A percentile compares a stretch with the other conserved stretches of the same genome.
phyloP scores from a whole-genome alignment of 768 basidiomycete species.

The Leccinellum albellum region DNA sequence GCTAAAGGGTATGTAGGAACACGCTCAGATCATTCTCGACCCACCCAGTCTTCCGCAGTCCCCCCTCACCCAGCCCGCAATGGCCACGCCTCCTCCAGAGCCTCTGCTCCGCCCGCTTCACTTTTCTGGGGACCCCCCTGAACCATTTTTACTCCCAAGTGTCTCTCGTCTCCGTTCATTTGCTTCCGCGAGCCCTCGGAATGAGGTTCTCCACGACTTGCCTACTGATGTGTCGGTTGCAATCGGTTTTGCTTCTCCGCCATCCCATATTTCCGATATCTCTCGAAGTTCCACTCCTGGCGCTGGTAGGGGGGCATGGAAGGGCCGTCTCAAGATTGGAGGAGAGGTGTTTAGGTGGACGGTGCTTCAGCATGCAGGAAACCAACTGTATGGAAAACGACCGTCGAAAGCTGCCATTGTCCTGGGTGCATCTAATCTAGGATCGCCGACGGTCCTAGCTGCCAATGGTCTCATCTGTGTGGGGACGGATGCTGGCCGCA shows the following conservation, averaged over 20 bases:
- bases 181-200: conserved; percentile 44
- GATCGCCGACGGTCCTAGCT: conserved; percentile 74
- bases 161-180: conserved; percentile 78
- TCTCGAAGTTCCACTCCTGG: conserved; percentile 66
- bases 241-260: conserved; percentile 47
- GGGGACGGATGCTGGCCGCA: conserved; percentile 76
- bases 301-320: conserved; percentile 18
- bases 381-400: conserved; percentile 50
- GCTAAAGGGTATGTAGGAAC: conserved; percentile 30
- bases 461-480: conserved; percentile 88
- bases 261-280: conserved; percentile 66
- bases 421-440: conserved; percentile 54
- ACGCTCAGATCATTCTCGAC: conserved; percentile 35
- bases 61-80: conserved; percentile 31
- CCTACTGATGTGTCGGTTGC: conserved; percentile 43
- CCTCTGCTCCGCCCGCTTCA: not conserved
- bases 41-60: conserved; percentile 39
- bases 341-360: conserved; percentile 78
- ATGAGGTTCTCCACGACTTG: conserved; percentile 40
- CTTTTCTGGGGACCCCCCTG: conserved; percentile 23
- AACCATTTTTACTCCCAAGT: conserved; percentile 67
- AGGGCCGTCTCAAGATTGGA: conserved; percentile 22
- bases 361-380: conserved; percentile 53
- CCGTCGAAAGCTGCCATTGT: conserved; percentile 60
- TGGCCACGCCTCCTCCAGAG: conserved; percentile 37